Evolutionary conservation across 192 early-diverging fungal genomes (phyloP).

Genomic region (Coemansia sp.): DNA sequence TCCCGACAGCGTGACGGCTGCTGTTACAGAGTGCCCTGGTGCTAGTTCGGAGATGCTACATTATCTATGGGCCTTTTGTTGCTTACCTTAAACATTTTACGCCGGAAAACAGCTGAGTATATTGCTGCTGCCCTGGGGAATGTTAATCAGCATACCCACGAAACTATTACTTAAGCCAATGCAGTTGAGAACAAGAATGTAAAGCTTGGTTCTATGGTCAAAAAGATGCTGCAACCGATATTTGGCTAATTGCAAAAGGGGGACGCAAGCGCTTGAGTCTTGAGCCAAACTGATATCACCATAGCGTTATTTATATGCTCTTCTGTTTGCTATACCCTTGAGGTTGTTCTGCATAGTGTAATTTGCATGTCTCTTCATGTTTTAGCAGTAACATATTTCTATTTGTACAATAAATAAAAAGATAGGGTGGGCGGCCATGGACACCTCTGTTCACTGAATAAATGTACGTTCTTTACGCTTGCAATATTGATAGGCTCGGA

Average conservation of each 20-base stretch:
- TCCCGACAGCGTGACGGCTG: conserved; percentile 24
- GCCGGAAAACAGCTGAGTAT: conserved; percentile 34
- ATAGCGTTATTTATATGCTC: not conserved
- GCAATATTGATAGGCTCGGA: too few relatives aligned
- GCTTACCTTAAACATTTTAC: conserved; percentile 28
- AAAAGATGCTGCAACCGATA: conserved; percentile 51
- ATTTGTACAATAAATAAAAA: too few relatives aligned
- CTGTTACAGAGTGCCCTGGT: conserved; percentile 48
- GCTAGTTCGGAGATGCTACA: conserved; percentile 54
- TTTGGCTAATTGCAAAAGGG: conserved; percentile 22
- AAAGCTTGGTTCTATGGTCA: conserved; percentile 25
- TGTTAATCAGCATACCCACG: conserved; percentile 30
- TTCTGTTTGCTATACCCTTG: too few relatives aligned
- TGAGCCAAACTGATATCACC: not conserved
- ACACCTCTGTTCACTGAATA: too few relatives aligned
- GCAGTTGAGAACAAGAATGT: conserved; percentile 29
- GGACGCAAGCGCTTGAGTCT: conserved; percentile 25
- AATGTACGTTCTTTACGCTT: too few relatives aligned
- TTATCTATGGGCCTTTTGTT: conserved; percentile 47
- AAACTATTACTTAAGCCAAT: conserved; percentile 34
- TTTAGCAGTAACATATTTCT: too few relatives aligned
- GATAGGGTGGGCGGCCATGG: too few relatives aligned
- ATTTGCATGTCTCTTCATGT: too few relatives aligned
- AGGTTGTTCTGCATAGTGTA: too few relatives aligned
- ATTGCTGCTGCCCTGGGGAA: conserved; percentile 39